Conservation (phyloP, 2,329 filamentous ascomycete species). For the Scleromitrula shiraiana region DNA sequence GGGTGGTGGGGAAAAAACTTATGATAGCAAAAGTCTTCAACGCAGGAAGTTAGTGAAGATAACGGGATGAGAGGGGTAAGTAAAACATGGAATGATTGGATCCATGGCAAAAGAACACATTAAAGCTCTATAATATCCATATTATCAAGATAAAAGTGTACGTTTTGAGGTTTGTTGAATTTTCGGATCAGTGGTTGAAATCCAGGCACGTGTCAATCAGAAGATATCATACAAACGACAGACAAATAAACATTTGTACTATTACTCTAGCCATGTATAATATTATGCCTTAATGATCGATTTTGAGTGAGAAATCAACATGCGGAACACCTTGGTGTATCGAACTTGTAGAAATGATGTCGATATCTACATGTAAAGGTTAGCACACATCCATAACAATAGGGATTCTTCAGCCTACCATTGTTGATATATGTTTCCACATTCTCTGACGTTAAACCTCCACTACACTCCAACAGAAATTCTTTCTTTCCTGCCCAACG, state of each 20-base stretch:
- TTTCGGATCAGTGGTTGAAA: too few species aligned
- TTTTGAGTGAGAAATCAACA: slow-evolving; percentile 94
- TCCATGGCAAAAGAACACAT: too few species aligned
- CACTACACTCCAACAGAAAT: slow-evolving; percentile 86
- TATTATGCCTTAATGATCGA: slow-evolving; percentile 39
- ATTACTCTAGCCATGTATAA: not conserved
- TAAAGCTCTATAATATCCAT: too few species aligned
- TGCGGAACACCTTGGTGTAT: slow-evolving; percentile 94
- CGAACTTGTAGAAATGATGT: slow-evolving; percentile 91
- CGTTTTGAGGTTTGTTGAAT: too few species aligned
- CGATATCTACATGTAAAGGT: slow-evolving; percentile 55
- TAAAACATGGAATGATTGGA: too few species aligned
- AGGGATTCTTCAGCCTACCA: slow-evolving; percentile 39
- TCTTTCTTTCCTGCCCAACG: slow-evolving; percentile 67
- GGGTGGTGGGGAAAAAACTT: too few species aligned
- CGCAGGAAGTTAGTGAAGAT: too few species aligned
- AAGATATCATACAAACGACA: too few species aligned
- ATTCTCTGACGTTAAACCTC: slow-evolving; percentile 79
- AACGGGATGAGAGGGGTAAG: too few species aligned
- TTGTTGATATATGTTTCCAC: slow-evolving; percentile 72
- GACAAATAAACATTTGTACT: not conserved
- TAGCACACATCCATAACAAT: not conserved
- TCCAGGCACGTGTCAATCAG: too few species aligned
- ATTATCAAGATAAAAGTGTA: too few species aligned
- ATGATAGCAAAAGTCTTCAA: too few species aligned